These are phyloP conservation scores for Begonia fuchsioides DNA, from an alignment of 306 rosid species.

Conservation along the genomic window DNA sequence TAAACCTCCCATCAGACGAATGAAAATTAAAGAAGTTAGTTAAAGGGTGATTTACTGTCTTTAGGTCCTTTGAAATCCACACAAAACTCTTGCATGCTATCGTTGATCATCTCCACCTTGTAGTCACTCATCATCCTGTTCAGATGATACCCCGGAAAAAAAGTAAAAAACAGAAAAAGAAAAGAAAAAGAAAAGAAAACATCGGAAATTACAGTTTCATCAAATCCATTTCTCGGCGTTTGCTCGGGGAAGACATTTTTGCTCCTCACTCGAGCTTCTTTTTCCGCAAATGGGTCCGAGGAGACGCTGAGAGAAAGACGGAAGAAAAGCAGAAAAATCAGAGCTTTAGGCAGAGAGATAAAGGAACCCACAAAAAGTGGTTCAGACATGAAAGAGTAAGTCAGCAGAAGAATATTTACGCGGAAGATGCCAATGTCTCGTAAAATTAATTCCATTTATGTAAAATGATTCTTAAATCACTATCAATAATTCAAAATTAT, in stretches of 20 bases:
- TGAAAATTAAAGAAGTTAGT: conserved; percentile 4
- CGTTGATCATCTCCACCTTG: conserved; percentile 73
- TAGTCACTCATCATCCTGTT: conserved; percentile 89
- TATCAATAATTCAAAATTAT: too few relatives aligned
- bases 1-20: neutral
- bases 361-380: neutral
- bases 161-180: neutral
- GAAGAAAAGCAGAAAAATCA: neutral
- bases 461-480: too few relatives aligned
- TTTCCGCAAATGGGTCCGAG: neutral
- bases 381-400: neutral
- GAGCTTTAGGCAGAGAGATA: neutral
- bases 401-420: neutral
- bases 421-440: neutral
- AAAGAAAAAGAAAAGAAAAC: neutral
- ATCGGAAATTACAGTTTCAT: conserved; percentile 53
- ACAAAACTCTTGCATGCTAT: conserved; percentile 66
- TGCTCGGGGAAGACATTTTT: conserved; percentile 80
- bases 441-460: too few relatives aligned
- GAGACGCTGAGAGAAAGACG: neutral
- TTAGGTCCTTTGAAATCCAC: conserved; percentile 73
- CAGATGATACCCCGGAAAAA: conserved; percentile 2
- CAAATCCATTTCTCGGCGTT: conserved; percentile 94
- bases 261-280: conserved; percentile 1
- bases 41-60: conserved; percentile 38